phyloP scores from a whole-genome alignment of 805 yeast genomes.

The Starmerella etchellsii region DNA sequence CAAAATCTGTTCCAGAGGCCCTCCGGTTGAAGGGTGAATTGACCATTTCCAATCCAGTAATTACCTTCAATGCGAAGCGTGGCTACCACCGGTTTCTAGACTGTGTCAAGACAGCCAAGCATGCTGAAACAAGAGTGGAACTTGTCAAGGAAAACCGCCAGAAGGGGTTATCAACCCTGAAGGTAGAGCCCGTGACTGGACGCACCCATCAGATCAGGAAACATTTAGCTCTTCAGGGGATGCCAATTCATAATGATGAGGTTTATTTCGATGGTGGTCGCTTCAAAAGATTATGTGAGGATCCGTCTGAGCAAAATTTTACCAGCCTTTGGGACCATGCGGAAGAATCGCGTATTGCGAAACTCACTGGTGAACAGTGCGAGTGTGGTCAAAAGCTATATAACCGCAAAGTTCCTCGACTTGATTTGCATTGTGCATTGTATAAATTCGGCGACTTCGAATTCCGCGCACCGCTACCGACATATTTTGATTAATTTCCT shows the following conservation, averaged over 20 bases:
- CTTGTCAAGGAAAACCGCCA: background rate
- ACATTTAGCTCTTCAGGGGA: conserved; percentile 71
- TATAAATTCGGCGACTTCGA: conserved; percentile 12
- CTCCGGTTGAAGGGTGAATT: background rate
- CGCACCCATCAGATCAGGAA: conserved; percentile 92
- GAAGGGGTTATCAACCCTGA: conserved; percentile 36
- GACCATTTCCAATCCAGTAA: conserved; percentile 12
- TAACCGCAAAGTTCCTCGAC: background rate
- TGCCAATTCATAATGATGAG: conserved; percentile 84
- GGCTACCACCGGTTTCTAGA: conserved; percentile 16
- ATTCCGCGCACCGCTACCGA: conserved; percentile 5
- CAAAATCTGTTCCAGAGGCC: conserved; percentile 1
- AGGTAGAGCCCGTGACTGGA: conserved; percentile 77
- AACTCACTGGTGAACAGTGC: conserved; percentile 17
- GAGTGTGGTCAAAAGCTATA: conserved; percentile 18
- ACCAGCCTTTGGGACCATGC: conserved; percentile 3
- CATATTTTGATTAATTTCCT: no score
- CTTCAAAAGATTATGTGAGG: conserved; percentile 5
- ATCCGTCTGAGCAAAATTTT: conserved; percentile 14
- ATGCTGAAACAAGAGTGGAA: conserved; percentile 13
- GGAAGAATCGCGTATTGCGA: conserved; percentile 8
- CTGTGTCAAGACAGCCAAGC: conserved; percentile 6
- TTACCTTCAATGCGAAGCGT: conserved; percentile 20
- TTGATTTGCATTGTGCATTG: conserved; percentile 20
- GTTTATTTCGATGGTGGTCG: conserved; percentile 40